Evolutionary conservation across 306 rosid genomes (phyloP), one percentile per base, ranked within the genome.

Genomic region (Arachis hypogaea): DNA sequence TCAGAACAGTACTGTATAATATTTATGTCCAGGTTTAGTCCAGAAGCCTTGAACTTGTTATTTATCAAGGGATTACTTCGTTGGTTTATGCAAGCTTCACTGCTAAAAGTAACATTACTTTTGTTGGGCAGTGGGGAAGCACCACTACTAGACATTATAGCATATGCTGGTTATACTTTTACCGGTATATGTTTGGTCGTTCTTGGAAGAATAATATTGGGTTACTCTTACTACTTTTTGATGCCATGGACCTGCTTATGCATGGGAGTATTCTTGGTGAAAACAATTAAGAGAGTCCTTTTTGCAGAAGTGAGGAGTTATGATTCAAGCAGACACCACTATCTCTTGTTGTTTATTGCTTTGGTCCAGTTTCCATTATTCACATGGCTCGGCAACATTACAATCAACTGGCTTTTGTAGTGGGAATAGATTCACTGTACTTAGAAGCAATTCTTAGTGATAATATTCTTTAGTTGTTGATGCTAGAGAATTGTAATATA

Each of bases 231-330:
- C 86, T 94, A 92, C 73, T 78, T 90, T 83, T 75, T 94, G 77
- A 89, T 94, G 95, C 95, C 96, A 14, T 92, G 93, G 89, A 76
- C 96, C 80, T 92, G 96, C 70, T 63, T 92, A 73, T 89, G 95
- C 90, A 94, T 92, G 97, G 99, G 96, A 85, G 63, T 88, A 7
- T 94, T 94, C 78, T 85, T 94, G 85, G 99, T 94, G 87, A 94
- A 94, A 85, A 92, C 97, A 6, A 87, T 92, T 93, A 92, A 94
- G 77, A 85, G 99, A 72, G 98, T 92, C 49, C 92, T 94, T 49
- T 92, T 94, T 61, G 97, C 97, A 0, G 97, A 90, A 82, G 92
- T 90, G 76, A 87, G 97, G 81, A 92, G 87, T 71, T 92, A 85
- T 68, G 96, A 94, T 85, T 92, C 99, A 3, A 89, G 90, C 86